Conservation (phyloP, 345 rosid species). For the Linum lewisii region DNA sequence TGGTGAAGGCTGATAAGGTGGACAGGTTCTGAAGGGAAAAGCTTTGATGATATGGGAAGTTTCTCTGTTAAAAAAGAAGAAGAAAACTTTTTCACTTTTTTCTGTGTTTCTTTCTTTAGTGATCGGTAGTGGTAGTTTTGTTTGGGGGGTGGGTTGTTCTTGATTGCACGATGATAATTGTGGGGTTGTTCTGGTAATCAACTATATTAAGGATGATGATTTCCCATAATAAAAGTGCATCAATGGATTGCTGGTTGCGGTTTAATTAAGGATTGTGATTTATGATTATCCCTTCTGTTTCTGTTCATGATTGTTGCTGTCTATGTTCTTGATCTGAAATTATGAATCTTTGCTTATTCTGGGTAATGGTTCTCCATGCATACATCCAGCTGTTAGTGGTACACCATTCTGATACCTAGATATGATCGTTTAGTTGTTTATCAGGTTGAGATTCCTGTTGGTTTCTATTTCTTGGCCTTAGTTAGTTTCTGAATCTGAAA, state of each 20-base stretch:
- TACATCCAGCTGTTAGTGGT: too few relatives aligned
- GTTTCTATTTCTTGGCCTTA: too few relatives aligned
- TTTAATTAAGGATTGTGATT: slow-evolving; percentile 5
- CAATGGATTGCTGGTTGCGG: slow-evolving; percentile 17
- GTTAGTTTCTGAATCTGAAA: too few relatives aligned
- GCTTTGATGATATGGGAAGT: background rate
- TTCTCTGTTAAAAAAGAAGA: background rate
- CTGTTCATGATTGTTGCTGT: background rate
- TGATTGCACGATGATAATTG: background rate
- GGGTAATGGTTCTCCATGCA: too few relatives aligned
- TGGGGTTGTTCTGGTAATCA: too few relatives aligned
- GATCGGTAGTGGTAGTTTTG: slow-evolving; percentile 3
- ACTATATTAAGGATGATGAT: background rate
- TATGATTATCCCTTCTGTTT: too few relatives aligned
- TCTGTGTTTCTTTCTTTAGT: slow-evolving; percentile 1
- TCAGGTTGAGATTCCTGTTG: too few relatives aligned
- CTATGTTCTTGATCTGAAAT: too few relatives aligned
- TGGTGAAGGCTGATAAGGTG: slow-evolving; percentile 64
- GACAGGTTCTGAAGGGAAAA: slow-evolving; percentile 43
- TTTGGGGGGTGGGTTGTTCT: slow-evolving; percentile 10
- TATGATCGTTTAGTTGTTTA: too few relatives aligned
- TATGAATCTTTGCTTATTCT: too few relatives aligned
- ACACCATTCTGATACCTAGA: too few relatives aligned
- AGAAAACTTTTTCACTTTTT: too few relatives aligned
- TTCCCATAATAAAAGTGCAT: slow-evolving; percentile 26